These are phyloP conservation scores for Lophiostoma macrostomum DNA, from an alignment of 495 filamentous ascomycete genomes.

Conservation along the genomic window DNA sequence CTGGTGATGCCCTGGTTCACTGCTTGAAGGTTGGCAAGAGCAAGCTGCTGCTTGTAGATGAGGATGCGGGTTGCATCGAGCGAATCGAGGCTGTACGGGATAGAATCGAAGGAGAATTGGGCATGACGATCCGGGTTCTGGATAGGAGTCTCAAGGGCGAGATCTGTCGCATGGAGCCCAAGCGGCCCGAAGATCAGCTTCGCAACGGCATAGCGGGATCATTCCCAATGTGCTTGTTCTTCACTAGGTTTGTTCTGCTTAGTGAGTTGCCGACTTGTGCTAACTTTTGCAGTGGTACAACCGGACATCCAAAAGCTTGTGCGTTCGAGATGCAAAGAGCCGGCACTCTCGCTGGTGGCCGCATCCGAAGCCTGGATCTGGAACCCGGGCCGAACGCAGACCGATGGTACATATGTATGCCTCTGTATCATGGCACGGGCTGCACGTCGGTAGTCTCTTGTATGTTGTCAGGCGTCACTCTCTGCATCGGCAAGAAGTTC, in stretches of 20 bases:
- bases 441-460: constrained; percentile 53
- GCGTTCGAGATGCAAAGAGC: constrained; percentile 49
- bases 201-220: constrained; percentile 47
- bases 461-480: constrained; percentile 55
- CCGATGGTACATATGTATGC: constrained; percentile 76
- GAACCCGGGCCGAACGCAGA: constrained; percentile 48
- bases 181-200: constrained; percentile 50
- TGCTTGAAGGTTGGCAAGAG: constrained; percentile 61
- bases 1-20: constrained; percentile 63
- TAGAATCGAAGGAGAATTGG: constrained; percentile 50
- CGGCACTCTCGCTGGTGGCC: constrained; percentile 33
- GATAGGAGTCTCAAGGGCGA: constrained; percentile 46
- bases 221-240: constrained; percentile 61
- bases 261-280: background rate
- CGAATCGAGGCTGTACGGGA: constrained; percentile 54
- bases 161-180: constrained; percentile 50
- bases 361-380: constrained; percentile 34
- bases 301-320: constrained; percentile 63
- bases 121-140: constrained; percentile 54
- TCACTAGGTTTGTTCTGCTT: constrained; percentile 51
- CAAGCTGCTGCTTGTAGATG: constrained; percentile 64
- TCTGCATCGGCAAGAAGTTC: constrained; percentile 71
- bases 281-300: constrained; percentile 53
- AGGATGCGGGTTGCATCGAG: constrained; percentile 51
- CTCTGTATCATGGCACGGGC: constrained; percentile 76